Evolutionary conservation across 306 rosid genomes (phyloP).

Genomic region (Gleditsia sinensis): DNA sequence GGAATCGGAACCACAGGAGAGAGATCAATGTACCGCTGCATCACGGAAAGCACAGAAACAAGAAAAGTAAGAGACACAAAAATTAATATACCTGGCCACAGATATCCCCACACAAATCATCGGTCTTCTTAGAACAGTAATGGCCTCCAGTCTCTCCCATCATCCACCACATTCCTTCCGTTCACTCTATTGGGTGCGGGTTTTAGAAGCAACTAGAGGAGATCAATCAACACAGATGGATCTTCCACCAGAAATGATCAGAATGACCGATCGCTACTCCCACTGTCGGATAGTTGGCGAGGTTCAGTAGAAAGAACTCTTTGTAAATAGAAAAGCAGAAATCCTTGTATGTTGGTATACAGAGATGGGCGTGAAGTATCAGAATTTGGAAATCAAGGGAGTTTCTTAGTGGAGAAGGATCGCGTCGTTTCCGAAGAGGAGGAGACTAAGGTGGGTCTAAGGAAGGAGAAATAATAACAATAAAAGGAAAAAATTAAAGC

Average conservation of each 20-base stretch:
- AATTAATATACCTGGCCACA: conserved; percentile 68
- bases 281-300: neutral
- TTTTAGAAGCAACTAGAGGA: neutral
- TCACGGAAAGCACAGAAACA: neutral
- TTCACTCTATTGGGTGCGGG: neutral
- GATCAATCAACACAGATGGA: neutral
- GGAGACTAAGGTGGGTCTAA: neutral
- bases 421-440: neutral
- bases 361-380: neutral
- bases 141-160: conserved; percentile 72
- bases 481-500: neutral
- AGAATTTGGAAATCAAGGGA: neutral
- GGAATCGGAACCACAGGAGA: neutral
- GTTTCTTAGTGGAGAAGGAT: neutral
- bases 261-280: neutral
- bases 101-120: conserved; percentile 69
- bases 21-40: neutral
- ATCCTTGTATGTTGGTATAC: neutral
- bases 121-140: conserved; percentile 72
- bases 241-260: too few relatives aligned
- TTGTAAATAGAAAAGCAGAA: neutral
- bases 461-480: neutral
- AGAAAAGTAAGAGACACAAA: neutral
- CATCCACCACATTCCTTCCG: conserved; percentile 66
- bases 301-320: neutral